Evolutionary conservation across 495 filamentous ascomycete genomes (phyloP), one percentile per base, ranked within the genome.

Genomic region (Articulospora tetracladia): DNA sequence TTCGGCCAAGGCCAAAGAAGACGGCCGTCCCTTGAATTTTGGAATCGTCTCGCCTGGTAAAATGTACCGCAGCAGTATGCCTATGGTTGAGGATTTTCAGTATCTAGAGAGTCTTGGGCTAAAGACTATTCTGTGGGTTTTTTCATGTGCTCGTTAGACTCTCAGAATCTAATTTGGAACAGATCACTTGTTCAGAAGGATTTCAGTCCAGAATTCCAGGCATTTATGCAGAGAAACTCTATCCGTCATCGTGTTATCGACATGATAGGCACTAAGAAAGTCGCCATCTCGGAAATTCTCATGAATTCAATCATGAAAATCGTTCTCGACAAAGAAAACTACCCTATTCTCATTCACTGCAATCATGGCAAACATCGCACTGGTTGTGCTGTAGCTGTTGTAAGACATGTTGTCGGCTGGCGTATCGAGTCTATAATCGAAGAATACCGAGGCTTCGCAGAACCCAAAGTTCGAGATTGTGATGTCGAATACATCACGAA

Each of bases 351-450:
- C 36, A 83, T 96, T 30, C 91, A 96, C 66, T 96, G 91, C 74
- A 96, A 96, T 65, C 91, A 94, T 65, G 91, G 91, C 60, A 32
- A 89, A 82, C 91, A 96, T 65, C 88, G 91, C 23, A 95, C 91
- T 27, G 91, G 91, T 36, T 94, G 91, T 66, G 83, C 91, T 11
- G 79, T 91, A 44, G 91, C 78, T 20, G 83, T 85, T 57, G 77
- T 94, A 34, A 84, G 91, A 34, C 87, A 86, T 65, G 63, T 84
- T 12, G 73, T 78, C 34, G 83, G 84, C 2, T 88, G 86, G 85
- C 70, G 79, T 8, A 59, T 83, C 2, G 63, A 74, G 2, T 72
- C 74, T 28, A 82, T 86, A 54, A 66, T 90, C 34, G 68, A 76
- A 26, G 91, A 96, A 67, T 96, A 93, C 68, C 72, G 74, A 55